These are phyloP conservation scores for Pichia sp. DNA, from an alignment of 1,139 yeast genomes.

Conservation along the genomic window DNA sequence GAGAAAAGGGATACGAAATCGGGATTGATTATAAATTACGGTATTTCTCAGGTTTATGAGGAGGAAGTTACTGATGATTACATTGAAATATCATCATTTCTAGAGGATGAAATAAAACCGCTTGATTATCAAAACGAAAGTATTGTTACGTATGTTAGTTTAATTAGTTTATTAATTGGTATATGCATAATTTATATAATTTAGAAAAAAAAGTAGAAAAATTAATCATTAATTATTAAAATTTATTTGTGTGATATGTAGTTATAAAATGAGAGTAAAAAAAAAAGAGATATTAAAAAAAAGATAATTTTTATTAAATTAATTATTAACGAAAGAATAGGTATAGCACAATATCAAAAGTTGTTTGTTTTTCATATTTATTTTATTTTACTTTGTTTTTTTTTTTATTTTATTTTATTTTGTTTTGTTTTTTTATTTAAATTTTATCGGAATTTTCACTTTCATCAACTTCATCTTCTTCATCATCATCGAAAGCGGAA, in stretches of 20 bases:
- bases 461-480: conserved; percentile 6
- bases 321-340: neutral
- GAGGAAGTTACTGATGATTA: neutral
- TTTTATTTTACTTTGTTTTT: neutral
- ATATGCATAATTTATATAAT: neutral
- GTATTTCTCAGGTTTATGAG: neutral
- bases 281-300: too few species aligned
- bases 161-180: neutral
- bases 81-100: neutral
- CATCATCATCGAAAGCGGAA: conserved; percentile 30
- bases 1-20: neutral
- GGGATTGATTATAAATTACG: neutral
- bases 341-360: too few species aligned
- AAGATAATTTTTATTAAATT: neutral
- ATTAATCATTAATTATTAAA: neutral
- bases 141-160: neutral
- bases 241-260: neutral
- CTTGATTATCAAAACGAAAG: neutral
- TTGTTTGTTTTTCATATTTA: too few species aligned
- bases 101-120: too few species aligned
- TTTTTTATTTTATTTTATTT: neutral
- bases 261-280: neutral
- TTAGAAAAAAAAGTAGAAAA: neutral
- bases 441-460: conserved; percentile 1
- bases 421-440: neutral